Evolutionary conservation across 2,329 filamentous ascomycete species (phyloP).

Genomic region (Domatiomyces catenatus): DNA sequence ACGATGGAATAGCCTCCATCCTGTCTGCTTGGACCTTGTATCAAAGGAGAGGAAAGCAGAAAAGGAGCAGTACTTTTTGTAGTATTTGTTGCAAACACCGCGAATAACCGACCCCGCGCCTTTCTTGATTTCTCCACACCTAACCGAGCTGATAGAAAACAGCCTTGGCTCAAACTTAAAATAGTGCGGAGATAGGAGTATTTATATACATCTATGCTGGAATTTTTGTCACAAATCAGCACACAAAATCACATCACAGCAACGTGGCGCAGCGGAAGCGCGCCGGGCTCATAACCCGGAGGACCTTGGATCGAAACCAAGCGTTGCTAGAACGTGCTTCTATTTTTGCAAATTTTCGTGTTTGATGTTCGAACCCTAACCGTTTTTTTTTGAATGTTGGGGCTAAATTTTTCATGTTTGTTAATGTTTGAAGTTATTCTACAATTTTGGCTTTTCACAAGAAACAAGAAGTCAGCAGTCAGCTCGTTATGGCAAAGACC

Average conservation of each 20-base stretch:
- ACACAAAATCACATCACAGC: slow-evolving; percentile 15
- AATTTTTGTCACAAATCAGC: slow-evolving; percentile 2
- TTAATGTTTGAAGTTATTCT: background rate
- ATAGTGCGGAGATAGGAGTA: too few species aligned
- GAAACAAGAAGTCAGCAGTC: background rate
- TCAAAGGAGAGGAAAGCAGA: background rate
- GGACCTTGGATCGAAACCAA: slow-evolving; percentile 20
- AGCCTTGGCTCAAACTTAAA: background rate
- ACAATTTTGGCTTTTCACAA: background rate
- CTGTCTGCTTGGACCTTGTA: background rate
- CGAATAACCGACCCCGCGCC: background rate
- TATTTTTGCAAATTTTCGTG: background rate
- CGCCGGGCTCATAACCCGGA: slow-evolving; percentile 35
- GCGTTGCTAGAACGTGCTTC: slow-evolving; percentile 12
- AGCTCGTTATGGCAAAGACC: slow-evolving; percentile 35
- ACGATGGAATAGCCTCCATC: slow-evolving; percentile 1
- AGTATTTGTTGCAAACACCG: background rate
- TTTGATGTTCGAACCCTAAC: background rate
- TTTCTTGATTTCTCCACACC: background rate
- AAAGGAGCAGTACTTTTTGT: background rate
- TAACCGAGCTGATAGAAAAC: background rate
- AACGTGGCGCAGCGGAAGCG: slow-evolving; percentile 32
- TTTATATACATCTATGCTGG: slow-evolving; percentile 1
- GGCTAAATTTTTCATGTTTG: background rate
- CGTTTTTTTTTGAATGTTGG: too few species aligned